Evolutionary conservation across 164 flowering plant genomes (phyloP), one percentile per base, ranked within the genome.

Genomic region (Tetrastigma voinierianum): DNA sequence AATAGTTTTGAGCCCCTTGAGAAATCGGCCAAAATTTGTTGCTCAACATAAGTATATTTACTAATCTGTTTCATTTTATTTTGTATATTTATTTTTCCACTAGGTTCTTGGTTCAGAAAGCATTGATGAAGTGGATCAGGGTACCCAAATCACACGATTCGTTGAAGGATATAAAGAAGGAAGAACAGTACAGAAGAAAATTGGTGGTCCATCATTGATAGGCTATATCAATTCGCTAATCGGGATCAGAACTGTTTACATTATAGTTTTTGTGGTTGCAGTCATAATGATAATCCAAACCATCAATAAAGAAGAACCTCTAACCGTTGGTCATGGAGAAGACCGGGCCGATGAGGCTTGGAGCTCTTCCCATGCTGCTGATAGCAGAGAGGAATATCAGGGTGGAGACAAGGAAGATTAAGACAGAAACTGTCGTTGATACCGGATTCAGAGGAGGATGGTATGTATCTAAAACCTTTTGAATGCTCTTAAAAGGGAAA

Each of bases 141-240:
- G 83, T 10, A 70, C 89, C 32, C 86, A 90, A 71, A 81, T 93
- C 46, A 82, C 91, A 4, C 79, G 59, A 67, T 90, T 93, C 70
- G 80, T 93, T 45, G 87, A 83, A 78, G 95, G 93, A 68, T 90
- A 86, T 51, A 83, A 85, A 76, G 88, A 81, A 77, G 96, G 98
- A 82, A 83, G 77, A 70, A 82, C 83, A 19, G 72, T 67, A 24
- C 58, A 75, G 74, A 81, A 84, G 46, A 72, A 52, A 62, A 69
- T 90, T 19, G 51, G 76, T 13, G 90, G 95, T 47, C 88, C 89
- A 1, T 80, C 95, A 12, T 54, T 93, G 43, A 61, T 85, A 55
- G 89, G 86, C 66, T 93, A 56, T 73, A 71, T 93, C 66, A 80
- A 79, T 62, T 90, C 96, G 25, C 66, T 85, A 4, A 65, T 87